These are phyloP conservation scores for Conringia planisiliqua DNA, from an alignment of 345 rosid species.

Conservation along the genomic window DNA sequence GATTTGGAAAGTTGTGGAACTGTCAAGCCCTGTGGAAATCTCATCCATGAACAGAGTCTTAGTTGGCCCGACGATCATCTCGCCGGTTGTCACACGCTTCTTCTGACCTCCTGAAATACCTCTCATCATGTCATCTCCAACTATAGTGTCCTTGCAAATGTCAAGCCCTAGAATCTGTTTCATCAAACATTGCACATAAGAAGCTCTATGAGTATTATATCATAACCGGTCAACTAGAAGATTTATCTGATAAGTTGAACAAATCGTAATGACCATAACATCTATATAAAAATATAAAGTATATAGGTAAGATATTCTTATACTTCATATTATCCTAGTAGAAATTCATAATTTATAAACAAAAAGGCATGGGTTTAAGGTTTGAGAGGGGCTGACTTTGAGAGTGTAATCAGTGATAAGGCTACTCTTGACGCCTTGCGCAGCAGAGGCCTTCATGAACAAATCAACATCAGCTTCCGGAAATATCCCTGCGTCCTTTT, in stretches of 20 bases:
- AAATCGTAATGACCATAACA: neutral
- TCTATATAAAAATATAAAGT: neutral
- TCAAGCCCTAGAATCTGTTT: conserved; percentile 70
- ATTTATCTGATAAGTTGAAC: neutral
- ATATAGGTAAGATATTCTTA: neutral
- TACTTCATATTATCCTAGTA: neutral
- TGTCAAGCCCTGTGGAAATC: conserved; percentile 83
- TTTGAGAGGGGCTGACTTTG: conserved; percentile 40
- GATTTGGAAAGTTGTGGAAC: conserved; percentile 72
- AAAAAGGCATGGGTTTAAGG: neutral
- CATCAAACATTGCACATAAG: neutral
- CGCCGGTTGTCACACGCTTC: conserved; percentile 78
- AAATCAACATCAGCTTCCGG: conserved; percentile 85
- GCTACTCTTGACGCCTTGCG: conserved; percentile 59
- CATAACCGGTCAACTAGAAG: neutral
- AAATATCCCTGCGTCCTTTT: conserved; percentile 69
- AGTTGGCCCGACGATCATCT: conserved; percentile 86
- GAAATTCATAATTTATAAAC: too few species aligned
- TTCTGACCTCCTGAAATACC: conserved; percentile 84
- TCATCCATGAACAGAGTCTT: conserved; percentile 84
- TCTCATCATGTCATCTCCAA: conserved; percentile 71
- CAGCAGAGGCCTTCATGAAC: conserved; percentile 91
- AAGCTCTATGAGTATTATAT: neutral
- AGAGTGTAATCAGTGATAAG: conserved; percentile 70
- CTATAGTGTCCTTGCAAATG: conserved; percentile 71